Evolutionary conservation across 129 eudicot species (phyloP).

Genomic region (Helianthus annuus): HanXRQr2.0-SUNRISE NC_035443.2:10955789-10956288

Average conservation of each 20-base stretch:
- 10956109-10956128: constrained; percentile 23
- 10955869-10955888: too few species aligned
- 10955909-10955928: not conserved
- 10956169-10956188: constrained; percentile 21
- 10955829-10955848: too few species aligned
- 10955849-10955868: too few species aligned
- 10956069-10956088: constrained; percentile 21
- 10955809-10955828: too few species aligned
- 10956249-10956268: constrained; percentile 25
- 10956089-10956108: constrained; percentile 40
- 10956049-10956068: constrained; percentile 22
- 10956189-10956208: constrained; percentile 26
- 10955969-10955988: not conserved
- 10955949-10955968: constrained; percentile 9
- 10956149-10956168: constrained; percentile 35
- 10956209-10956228: constrained; percentile 39
- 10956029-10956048: constrained; percentile 34
- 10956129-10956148: constrained; percentile 15
- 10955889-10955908: too few species aligned
- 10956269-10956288: constrained; percentile 40
- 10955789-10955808: too few species aligned
- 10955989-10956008: constrained; percentile 10
- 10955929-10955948: constrained; percentile 8
- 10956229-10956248: constrained; percentile 24
- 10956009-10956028: constrained; percentile 27